A percentile compares a stretch with the other conserved stretches of the same genome.
Evolutionary conservation across 1,284 basidiomycete genomes (phyloP).

Genomic region (Mycosarcoma maydis): DNA sequence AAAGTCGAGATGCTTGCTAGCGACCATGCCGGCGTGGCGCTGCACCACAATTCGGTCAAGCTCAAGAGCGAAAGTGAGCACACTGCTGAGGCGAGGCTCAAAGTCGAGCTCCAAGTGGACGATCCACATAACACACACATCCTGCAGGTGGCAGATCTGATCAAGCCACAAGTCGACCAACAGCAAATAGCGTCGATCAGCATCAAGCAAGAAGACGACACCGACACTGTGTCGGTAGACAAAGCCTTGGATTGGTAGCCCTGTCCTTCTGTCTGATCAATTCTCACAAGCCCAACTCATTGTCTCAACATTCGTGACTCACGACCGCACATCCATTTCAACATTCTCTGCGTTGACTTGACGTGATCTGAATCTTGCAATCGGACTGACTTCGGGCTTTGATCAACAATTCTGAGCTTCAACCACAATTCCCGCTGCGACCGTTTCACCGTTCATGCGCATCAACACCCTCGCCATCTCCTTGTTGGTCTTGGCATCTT

Average conservation of each 20-base stretch:
- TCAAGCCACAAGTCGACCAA: neutral
- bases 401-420: too few species aligned
- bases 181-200: neutral
- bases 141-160: conserved; percentile 12
- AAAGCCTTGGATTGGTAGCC: conserved; percentile 32
- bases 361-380: too few species aligned
- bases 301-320: too few species aligned
- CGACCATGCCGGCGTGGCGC: conserved; percentile 9
- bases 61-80: conserved; percentile 3
- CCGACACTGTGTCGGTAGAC: conserved; percentile 13
- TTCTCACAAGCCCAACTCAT: too few species aligned
- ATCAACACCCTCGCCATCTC: conserved; percentile 94
- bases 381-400: too few species aligned
- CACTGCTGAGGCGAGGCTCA: conserved; percentile 10
- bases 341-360: too few species aligned
- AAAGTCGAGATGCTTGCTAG: conserved; percentile 29
- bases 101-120: conserved; percentile 29
- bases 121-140: neutral
- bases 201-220: conserved; percentile 23
- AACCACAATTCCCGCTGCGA: conserved; percentile 79
- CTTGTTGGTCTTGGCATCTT: conserved; percentile 88
- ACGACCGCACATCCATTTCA: neutral
- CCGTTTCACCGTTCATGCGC: conserved; percentile 88
- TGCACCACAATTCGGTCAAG: conserved; percentile 24
- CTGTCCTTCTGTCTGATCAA: neutral